Evolutionary conservation across 768 basidiomycete genomes (phyloP).

Genomic region (Cyathus striatus): DNA sequence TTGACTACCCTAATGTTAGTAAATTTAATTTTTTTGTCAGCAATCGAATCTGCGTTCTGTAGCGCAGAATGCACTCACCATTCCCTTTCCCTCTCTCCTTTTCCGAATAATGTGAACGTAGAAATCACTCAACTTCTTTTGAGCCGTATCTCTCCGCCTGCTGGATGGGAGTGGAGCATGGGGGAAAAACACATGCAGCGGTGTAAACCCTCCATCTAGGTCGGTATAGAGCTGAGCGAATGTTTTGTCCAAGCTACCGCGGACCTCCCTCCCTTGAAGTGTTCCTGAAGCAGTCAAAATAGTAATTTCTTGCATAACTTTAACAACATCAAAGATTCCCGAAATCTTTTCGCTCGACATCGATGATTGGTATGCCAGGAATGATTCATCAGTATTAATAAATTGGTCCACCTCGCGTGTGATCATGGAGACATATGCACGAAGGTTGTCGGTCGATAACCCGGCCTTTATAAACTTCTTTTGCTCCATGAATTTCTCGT

Average conservation of each 20-base stretch:
- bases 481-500: conserved; percentile 97
- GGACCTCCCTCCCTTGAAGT: conserved; percentile 89
- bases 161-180: conserved; percentile 90
- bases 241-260: conserved; percentile 68
- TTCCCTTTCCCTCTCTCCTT: conserved; percentile 47
- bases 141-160: conserved; percentile 82
- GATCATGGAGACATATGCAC: conserved; percentile 77
- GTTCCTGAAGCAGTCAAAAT: conserved; percentile 94
- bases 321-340: conserved; percentile 72
- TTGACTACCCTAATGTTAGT: conserved; percentile 51
- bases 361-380: conserved; percentile 60
- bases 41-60: no score
- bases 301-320: conserved; percentile 80
- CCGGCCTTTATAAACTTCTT: conserved; percentile 98
- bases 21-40: no score
- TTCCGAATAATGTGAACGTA: conserved; percentile 83
- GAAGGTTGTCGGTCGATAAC: conserved; percentile 87
- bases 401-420: conserved; percentile 72
- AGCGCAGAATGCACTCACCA: conserved; percentile 20
- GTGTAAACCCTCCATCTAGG: conserved; percentile 94
- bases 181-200: conserved; percentile 93
- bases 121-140: conserved; percentile 90
- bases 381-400: conserved; percentile 58
- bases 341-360: conserved; percentile 67
- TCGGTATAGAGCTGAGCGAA: conserved; percentile 85